Percentiles rank a stretch among this genome's conserved stretches.
Evolutionary conservation across 1,139 yeast species (phyloP).

Genomic region (Saccharomycopsis phalli): DNA sequence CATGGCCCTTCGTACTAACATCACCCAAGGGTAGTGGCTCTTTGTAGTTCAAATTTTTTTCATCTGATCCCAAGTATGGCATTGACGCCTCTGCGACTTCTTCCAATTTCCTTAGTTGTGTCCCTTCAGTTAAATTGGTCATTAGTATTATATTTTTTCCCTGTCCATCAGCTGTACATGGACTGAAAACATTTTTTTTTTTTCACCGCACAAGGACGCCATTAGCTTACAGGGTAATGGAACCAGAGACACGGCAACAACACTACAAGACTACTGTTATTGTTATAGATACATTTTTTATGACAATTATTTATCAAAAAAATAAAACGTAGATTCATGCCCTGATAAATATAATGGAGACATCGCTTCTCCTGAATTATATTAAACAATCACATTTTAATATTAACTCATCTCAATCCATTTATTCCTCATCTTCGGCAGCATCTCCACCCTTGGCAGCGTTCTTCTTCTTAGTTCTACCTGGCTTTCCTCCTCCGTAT

Average conservation of each 20-base stretch:
- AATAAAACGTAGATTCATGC: conserved; percentile 1
- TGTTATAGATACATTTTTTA: conserved; percentile 5
- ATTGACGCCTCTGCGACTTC: conserved; percentile 50
- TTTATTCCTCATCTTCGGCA: conserved; percentile 56
- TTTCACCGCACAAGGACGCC: too few relatives aligned
- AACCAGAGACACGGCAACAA: too few relatives aligned
- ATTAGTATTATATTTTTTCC: too few relatives aligned
- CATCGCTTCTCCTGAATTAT: too few relatives aligned
- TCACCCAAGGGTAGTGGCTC: conserved; percentile 25
- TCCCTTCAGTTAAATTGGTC: conserved; percentile 23
- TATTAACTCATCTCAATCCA: conserved; percentile 2
- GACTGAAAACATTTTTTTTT: too few relatives aligned
- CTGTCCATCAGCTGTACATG: too few relatives aligned
- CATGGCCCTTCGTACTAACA: conserved; percentile 23
- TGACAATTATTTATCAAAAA: conserved; percentile 5
- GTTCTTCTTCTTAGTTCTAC: conserved; percentile 99
- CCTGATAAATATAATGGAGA: neutral
- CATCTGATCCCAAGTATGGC: conserved; percentile 65
- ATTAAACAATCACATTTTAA: too few relatives aligned
- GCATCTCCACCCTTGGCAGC: conserved; percentile 56
- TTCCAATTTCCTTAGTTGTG: conserved; percentile 34
- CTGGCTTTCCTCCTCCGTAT: conserved; percentile 99
- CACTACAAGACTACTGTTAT: neutral
- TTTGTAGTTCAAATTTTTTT: conserved; percentile 43
- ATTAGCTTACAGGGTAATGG: too few relatives aligned